Conservation (phyloP, 176 grass and related monocot genomes). For the Oryza brachyantha region DNA sequence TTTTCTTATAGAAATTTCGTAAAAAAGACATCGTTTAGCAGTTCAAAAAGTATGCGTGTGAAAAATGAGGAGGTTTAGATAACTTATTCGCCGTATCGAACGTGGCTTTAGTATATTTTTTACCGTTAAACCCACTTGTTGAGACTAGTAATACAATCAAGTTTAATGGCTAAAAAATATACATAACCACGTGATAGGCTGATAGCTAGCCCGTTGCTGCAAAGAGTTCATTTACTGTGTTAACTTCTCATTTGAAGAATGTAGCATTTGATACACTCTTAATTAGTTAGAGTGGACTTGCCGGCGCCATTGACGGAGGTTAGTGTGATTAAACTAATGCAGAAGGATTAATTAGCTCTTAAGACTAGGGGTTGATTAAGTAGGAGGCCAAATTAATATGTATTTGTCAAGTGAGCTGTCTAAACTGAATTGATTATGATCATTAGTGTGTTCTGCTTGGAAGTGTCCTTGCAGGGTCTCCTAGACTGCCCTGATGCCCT, state of each 20-base stretch:
- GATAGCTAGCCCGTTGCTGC: not conserved
- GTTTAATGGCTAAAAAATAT: not conserved
- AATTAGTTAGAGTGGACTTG: slow-evolving; percentile 2
- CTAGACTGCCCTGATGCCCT: not conserved
- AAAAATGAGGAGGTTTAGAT: too few species aligned
- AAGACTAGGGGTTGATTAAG: not conserved
- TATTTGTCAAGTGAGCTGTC: slow-evolving; percentile 27
- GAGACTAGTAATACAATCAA: not conserved
- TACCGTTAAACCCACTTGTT: not conserved
- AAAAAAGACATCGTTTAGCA: too few species aligned
- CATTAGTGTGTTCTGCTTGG: slow-evolving; percentile 15
- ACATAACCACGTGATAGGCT: not conserved
- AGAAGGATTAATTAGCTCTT: not conserved
- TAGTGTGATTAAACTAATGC: not conserved
- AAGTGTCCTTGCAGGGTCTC: not conserved
- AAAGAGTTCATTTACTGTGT: not conserved
- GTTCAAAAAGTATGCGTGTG: too few species aligned
- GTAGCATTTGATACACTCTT: not conserved
- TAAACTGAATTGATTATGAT: slow-evolving; percentile 13
- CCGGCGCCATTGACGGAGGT: not conserved
- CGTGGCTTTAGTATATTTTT: too few species aligned
- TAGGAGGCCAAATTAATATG: not conserved
- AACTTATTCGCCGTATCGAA: too few species aligned
- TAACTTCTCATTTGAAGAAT: too few species aligned
- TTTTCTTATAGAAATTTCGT: too few species aligned